phyloP scores from a whole-genome alignment of 2,329 filamentous ascomycete species.

The Xylaria sp. region DNA sequence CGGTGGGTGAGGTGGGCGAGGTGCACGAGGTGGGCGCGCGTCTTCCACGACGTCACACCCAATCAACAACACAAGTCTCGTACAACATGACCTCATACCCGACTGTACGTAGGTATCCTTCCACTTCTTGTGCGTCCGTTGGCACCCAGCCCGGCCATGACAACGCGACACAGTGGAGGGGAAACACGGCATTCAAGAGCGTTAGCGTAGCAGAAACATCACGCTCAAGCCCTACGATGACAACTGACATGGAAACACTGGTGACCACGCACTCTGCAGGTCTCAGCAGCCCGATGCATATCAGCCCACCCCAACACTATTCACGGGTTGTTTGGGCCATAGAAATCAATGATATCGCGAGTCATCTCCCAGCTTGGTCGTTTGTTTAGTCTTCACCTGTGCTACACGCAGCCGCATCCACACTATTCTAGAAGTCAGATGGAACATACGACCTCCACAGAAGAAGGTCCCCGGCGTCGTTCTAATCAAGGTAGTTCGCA shows the following conservation, averaged over 20 bases:
- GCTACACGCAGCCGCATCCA: slow-evolving; percentile 17
- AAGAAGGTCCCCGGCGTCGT: slow-evolving; percentile 13
- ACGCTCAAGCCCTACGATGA: background rate
- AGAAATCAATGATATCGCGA: slow-evolving; percentile 1
- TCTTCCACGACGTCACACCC: slow-evolving; percentile 16
- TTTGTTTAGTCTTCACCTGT: slow-evolving; percentile 12
- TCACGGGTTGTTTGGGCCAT: background rate
- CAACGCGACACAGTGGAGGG: slow-evolving; percentile 5
- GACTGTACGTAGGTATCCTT: slow-evolving; percentile 27
- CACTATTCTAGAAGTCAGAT: slow-evolving; percentile 36
- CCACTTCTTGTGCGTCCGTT: background rate
- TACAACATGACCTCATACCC: slow-evolving; percentile 17
- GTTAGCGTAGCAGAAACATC: slow-evolving; percentile 2
- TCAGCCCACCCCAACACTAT: slow-evolving; percentile 26
- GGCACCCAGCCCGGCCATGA: slow-evolving; percentile 15
- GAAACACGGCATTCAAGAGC: background rate
- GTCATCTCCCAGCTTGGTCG: slow-evolving; percentile 2
- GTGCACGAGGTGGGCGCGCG: background rate
- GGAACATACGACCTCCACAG: slow-evolving; percentile 32
- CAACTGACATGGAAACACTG: slow-evolving; percentile 25
- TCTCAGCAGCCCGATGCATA: slow-evolving; percentile 31
- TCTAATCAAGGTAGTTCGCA: slow-evolving; percentile 28
- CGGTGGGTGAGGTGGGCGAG: background rate
- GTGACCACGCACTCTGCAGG: slow-evolving; percentile 30
- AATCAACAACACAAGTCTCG: slow-evolving; percentile 19